Evolutionary conservation across 495 filamentous ascomycete species (phyloP).

Genomic region (Physcia stellaris): DNA sequence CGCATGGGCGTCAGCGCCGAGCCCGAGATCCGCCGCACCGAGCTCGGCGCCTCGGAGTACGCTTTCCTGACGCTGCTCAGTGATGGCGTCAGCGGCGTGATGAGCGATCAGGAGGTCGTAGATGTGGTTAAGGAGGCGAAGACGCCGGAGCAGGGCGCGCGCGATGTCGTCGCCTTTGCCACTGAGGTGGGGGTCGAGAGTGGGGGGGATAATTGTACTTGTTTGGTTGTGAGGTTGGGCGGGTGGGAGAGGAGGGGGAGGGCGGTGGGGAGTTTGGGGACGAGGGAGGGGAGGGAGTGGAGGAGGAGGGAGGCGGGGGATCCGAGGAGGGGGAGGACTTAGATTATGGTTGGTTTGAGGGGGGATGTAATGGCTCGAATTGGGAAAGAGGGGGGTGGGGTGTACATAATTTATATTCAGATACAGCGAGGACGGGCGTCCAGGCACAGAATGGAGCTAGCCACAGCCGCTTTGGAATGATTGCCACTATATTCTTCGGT

Average conservation of each 20-base stretch:
- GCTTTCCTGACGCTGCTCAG: conserved; percentile 76
- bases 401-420: too few species aligned
- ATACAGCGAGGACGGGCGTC: too few species aligned
- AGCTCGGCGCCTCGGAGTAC: conserved; percentile 69
- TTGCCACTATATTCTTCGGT: too few species aligned
- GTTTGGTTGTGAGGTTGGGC: conserved; percentile 75
- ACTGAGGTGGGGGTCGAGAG: conserved; percentile 54
- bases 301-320: conserved; percentile 70
- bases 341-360: background rate
- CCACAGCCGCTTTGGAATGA: too few species aligned
- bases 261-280: conserved; percentile 76
- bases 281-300: conserved; percentile 79
- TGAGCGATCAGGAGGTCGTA: conserved; percentile 86
- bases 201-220: conserved; percentile 84
- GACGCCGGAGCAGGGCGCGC: conserved; percentile 76
- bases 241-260: conserved; percentile 90
- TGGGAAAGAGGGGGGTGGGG: too few species aligned
- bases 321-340: conserved; percentile 57
- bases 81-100: conserved; percentile 72
- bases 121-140: conserved; percentile 87
- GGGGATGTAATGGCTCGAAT: too few species aligned
- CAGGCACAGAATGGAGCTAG: too few species aligned
- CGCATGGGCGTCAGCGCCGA: conserved; percentile 88
- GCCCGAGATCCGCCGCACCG: conserved; percentile 64
- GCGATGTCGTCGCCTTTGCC: conserved; percentile 68